These are phyloP conservation scores for Phoma sp. DNA, from an alignment of 2,329 filamentous ascomycete genomes.

Conservation along the genomic window DNA sequence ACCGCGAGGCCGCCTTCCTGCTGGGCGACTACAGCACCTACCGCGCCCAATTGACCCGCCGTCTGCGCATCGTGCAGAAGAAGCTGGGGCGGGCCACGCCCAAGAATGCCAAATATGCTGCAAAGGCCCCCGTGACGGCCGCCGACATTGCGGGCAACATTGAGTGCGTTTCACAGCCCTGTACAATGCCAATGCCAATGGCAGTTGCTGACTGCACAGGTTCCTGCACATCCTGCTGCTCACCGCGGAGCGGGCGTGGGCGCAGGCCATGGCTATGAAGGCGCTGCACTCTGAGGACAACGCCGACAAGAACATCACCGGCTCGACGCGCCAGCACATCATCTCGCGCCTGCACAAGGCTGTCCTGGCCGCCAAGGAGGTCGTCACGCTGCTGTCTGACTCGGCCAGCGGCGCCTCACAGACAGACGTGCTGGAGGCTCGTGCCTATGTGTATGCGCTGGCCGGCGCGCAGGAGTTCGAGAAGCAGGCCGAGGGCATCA, in stretches of 20 bases:
- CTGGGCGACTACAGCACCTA: constrained; percentile 90
- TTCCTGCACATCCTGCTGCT: constrained; percentile 70
- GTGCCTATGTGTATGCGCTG: constrained; percentile 80
- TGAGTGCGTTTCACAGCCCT: constrained; percentile 54
- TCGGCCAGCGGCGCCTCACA: constrained; percentile 68
- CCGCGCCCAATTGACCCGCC: constrained; percentile 76
- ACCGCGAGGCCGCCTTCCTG: constrained; percentile 81
- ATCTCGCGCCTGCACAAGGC: constrained; percentile 86
- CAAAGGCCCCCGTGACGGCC: constrained; percentile 72
- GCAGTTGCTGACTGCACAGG: constrained; percentile 4
- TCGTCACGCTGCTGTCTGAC: constrained; percentile 71
- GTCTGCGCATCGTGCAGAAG: constrained; percentile 81
- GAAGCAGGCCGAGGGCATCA: constrained; percentile 66
- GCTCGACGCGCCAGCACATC: constrained; percentile 84
- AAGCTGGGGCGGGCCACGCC: constrained; percentile 83
- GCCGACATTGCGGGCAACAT: constrained; percentile 75
- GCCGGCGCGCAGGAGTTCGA: constrained; percentile 82
- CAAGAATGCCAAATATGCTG: constrained; percentile 83
- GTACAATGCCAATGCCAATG: too few relatives aligned
- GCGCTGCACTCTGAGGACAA: constrained; percentile 78
- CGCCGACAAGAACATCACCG: constrained; percentile 72
- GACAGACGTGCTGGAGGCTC: constrained; percentile 80
- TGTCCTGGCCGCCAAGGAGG: constrained; percentile 68
- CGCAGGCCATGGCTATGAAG: constrained; percentile 95
- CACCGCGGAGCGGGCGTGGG: constrained; percentile 89